Evolutionary conservation across 768 basidiomycete species (phyloP).

Genomic region (Naganishia vishniacii): DNA sequence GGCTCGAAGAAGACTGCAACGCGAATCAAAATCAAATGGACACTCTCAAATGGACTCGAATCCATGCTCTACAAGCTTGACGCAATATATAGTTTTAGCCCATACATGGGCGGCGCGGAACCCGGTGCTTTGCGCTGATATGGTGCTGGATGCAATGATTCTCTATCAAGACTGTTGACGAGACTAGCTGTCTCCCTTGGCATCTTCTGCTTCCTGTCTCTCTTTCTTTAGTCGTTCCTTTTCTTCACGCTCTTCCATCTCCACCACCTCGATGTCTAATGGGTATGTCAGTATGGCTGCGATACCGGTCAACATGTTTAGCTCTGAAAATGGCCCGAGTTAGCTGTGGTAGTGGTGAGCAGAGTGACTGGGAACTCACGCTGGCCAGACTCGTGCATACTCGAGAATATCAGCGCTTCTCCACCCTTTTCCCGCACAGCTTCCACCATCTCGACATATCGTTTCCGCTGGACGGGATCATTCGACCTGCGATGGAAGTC

Average conservation of each 20-base stretch:
- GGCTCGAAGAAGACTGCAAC: no score
- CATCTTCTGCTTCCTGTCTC: constrained; percentile 32
- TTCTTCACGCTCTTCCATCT: constrained; percentile 80
- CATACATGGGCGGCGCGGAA: no score
- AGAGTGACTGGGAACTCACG: constrained; percentile 56
- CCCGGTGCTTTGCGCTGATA: no score
- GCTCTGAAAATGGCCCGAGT: constrained; percentile 57
- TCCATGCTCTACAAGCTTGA: no score
- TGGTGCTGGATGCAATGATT: no score
- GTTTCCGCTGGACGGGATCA: constrained; percentile 69
- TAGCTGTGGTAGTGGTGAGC: constrained; percentile 8
- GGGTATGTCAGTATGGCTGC: constrained; percentile 96
- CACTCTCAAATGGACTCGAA: neutral
- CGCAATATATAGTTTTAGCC: no score
- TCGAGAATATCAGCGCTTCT: constrained; percentile 94
- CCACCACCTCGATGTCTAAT: constrained; percentile 88
- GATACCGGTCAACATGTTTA: constrained; percentile 91
- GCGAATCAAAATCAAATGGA: neutral
- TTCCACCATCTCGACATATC: constrained; percentile 82
- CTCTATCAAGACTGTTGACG: no score
- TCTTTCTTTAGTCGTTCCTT: constrained; percentile 41
- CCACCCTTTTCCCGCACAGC: constrained; percentile 79
- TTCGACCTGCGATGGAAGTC: constrained; percentile 59
- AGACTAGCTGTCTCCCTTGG: neutral
- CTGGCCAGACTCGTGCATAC: constrained; percentile 99